Conservation (phyloP, 2,329 filamentous ascomycete genomes). For the Ascochyta koolunga region DNA sequence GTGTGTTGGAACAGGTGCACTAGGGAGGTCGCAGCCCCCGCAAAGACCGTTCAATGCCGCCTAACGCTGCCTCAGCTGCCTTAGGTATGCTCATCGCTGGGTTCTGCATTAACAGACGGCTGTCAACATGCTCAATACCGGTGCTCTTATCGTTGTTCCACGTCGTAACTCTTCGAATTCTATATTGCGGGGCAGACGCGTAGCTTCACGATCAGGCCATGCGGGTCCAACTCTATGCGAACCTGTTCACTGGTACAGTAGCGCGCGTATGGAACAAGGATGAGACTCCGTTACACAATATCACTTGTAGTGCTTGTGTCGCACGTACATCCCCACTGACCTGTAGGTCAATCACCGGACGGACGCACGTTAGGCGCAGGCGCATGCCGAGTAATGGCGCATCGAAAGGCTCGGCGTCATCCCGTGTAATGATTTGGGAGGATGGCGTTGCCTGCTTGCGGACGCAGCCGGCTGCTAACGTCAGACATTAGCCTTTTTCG, state of each 20-base stretch:
- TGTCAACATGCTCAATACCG: neutral
- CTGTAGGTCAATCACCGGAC: constrained; percentile 8
- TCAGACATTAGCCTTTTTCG: constrained; percentile 46
- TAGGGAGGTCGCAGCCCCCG: neutral
- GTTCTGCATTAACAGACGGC: constrained; percentile 18
- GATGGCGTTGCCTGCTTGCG: constrained; percentile 24
- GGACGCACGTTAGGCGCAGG: constrained; percentile 6
- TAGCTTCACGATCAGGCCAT: constrained; percentile 18
- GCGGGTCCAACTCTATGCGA: constrained; percentile 24
- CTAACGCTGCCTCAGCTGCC: constrained; percentile 6
- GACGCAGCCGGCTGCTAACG: constrained; percentile 42
- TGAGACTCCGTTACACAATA: constrained; percentile 20
- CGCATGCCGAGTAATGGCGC: constrained; percentile 17
- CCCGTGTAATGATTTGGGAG: constrained; percentile 3
- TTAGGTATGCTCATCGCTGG: neutral
- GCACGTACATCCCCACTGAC: constrained; percentile 8
- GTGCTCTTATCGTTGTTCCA: constrained; percentile 4
- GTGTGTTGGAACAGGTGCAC: neutral
- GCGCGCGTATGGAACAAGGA: constrained; percentile 29
- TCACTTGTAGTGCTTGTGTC: constrained; percentile 14
- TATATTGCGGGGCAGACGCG: constrained; percentile 41
- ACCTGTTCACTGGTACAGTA: constrained; percentile 31
- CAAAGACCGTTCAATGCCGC: constrained; percentile 1
- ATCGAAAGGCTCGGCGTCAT: neutral
- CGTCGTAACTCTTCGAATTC: constrained; percentile 22